Evolutionary conservation across 1,284 basidiomycete species (phyloP).

Genomic region (Clitocybe nebularis): DNA sequence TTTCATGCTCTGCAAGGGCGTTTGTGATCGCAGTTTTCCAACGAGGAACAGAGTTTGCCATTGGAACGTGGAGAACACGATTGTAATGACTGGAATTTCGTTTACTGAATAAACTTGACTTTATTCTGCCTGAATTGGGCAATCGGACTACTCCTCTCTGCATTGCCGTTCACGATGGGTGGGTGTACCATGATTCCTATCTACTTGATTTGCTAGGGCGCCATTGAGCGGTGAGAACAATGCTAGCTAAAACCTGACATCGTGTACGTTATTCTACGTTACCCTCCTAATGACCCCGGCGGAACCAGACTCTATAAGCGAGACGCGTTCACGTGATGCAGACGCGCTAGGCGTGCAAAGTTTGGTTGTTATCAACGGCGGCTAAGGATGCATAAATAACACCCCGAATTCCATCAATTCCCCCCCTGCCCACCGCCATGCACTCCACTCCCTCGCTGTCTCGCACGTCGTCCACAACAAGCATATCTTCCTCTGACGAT

Average conservation of each 20-base stretch:
- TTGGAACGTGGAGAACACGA: too few relatives aligned
- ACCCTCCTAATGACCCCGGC: neutral
- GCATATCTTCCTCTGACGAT: conserved; percentile 40
- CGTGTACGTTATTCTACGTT: too few relatives aligned
- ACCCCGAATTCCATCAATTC: conserved; percentile 12
- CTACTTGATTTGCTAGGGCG: too few relatives aligned
- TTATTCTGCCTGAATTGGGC: too few relatives aligned
- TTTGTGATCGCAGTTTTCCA: conserved; percentile 49
- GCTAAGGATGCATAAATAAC: conserved; percentile 24
- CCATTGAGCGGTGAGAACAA: conserved; percentile 1
- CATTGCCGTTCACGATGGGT: too few relatives aligned
- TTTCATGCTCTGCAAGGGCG: conserved; percentile 42
- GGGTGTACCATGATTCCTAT: too few relatives aligned
- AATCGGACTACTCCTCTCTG: too few relatives aligned
- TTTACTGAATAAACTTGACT: too few relatives aligned
- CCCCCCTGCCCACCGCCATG: conserved; percentile 15
- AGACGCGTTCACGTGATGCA: conserved; percentile 20
- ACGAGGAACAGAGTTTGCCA: conserved; percentile 30
- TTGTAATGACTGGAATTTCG: too few relatives aligned
- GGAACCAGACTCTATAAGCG: conserved; percentile 3
- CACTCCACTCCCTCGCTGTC: conserved; percentile 29
- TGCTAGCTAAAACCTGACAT: too few relatives aligned
- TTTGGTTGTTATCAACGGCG: conserved; percentile 23
- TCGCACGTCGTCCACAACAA: conserved; percentile 44
- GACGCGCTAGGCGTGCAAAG: conserved; percentile 18